Base-by-base conservation (phyloP, 2,329 filamentous ascomycete genomes). In the Botrytis deweyae region DNA sequence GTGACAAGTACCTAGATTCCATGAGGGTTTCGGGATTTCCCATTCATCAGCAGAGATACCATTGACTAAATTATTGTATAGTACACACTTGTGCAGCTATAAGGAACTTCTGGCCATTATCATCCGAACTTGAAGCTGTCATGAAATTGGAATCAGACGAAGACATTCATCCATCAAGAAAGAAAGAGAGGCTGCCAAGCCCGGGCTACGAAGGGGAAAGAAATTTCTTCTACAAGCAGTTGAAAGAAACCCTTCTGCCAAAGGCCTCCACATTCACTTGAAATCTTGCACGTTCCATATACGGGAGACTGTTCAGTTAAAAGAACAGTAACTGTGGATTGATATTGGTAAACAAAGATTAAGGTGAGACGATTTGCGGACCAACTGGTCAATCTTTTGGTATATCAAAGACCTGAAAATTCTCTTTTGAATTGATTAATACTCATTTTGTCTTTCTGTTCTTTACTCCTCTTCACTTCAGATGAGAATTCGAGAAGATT, bases 191-290 rank as follows among this genome's bases (percentile, higher is more conserved):
- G 10, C 38, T 14, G 1, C 12, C 6, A 29, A n/a, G 36, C 4
- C 7, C 10, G 20, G 25, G n/a, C 5, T 22, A 22, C 46, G 5
- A 7, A 4, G 46, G 2, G 2, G 16, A 33, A 46, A 3, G 0
- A 14, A 3, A n/a, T 1, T 44, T 22, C 25, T 4, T 58, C n/a
- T 6, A 5, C 10, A 29, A n/a, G n/a, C 2, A 22, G 8, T 61
- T 22, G 58, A 22, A 36, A 22, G 25, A 18, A 29, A 5, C 3
- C 6, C 16, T 44, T 22, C 38, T 63, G 16, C 18, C 62, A 29
- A 20, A 42, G 25, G n/a, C 52, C n/a, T 58, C 18, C 14, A 12
- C 22, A 25, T 65, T 33, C n/a, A 25, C 9, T 33, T 46, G 40
- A 65, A 33, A 61, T 3, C 38, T 20, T 33, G 1, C 10, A 36